Evolutionary conservation across 805 yeast genomes (phyloP), one percentile per base, ranked within the genome.

Genomic region (Yamadazyma endophytica): DNA sequence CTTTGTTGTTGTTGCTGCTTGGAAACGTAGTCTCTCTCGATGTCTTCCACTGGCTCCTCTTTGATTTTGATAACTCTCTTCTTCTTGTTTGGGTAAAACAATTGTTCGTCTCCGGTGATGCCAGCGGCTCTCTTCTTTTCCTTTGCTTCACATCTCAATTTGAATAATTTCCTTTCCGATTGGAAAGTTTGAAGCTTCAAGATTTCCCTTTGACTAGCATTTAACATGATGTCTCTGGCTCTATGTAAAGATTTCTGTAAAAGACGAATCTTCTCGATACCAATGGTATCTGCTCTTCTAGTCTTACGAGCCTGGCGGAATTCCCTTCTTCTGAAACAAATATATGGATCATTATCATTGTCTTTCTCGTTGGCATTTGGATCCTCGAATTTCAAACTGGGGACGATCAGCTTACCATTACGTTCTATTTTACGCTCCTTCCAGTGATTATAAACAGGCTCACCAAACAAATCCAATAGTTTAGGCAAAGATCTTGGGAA

Each of bases 301-400:
- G 98, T 92, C 56, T 92, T 92, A 56, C 98, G 82, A 18, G 94
- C 92, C 52, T 85, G 97, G 43, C 98, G 77, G 43, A 87, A 82
- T 51, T 89, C 97, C 56, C 98, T 82, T 44, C 96, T 79, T 49
- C 98, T 76, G 68, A 92, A 92, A 63, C 97, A 87, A 24, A 87
- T 82, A 56, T 92, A 92, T 2, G 98, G 97, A 56, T 92, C 97
- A 37, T 74, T 75, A 49, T 89, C 97, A 35, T 65, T 64, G 49
- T 89, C 97, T 50, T 88, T 88, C 37, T 86, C 92, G 34, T 75
- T 76, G 6, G 70, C 70, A 42, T 55, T 62, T 15, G 85, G 85
- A 45, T 85, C 89, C 61, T 89, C 97, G 54, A 85, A 88, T 54
- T 79, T 84, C 30, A 92, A 65, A 11, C 70, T 56, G 4, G 97